Evolutionary conservation across 306 rosid species (phyloP).

Genomic region (Neltuma alba): DNA sequence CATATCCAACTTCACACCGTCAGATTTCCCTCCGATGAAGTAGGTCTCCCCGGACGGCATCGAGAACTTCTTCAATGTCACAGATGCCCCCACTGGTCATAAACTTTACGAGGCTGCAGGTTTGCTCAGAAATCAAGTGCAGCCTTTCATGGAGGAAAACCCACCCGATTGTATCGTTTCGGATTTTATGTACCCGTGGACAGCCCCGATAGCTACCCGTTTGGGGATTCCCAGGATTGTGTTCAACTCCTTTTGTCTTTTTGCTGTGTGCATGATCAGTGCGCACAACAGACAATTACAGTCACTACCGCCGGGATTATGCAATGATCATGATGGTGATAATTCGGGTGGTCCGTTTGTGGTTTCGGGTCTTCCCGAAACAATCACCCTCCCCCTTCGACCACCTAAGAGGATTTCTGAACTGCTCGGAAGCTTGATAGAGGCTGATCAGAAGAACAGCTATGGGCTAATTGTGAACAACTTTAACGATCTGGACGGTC

Average conservation of each 20-base stretch:
- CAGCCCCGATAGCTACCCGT: neutral
- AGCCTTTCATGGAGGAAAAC: neutral
- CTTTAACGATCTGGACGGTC: constrained; percentile 28
- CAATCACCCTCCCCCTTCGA: neutral
- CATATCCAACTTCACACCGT: no score
- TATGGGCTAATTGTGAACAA: constrained; percentile 26
- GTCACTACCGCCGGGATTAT: no score
- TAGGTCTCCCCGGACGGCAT: no score
- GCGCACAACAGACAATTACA: neutral
- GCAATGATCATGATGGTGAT: no score
- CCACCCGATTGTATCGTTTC: no score
- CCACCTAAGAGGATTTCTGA: neutral
- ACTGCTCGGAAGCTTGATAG: no score
- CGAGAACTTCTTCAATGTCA: no score
- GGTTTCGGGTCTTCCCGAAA: no score
- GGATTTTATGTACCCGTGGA: constrained; percentile 12
- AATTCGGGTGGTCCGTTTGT: neutral
- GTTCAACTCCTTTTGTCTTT: neutral
- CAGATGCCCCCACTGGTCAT: no score
- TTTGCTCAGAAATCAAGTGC: neutral
- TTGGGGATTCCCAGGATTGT: constrained; percentile 18
- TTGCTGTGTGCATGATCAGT: neutral
- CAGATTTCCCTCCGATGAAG: no score
- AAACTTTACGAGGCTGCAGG: neutral
- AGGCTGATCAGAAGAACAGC: no score